phyloP scores from a whole-genome alignment of 2,329 filamentous ascomycete species.

The Penicillium sp. region DNA sequence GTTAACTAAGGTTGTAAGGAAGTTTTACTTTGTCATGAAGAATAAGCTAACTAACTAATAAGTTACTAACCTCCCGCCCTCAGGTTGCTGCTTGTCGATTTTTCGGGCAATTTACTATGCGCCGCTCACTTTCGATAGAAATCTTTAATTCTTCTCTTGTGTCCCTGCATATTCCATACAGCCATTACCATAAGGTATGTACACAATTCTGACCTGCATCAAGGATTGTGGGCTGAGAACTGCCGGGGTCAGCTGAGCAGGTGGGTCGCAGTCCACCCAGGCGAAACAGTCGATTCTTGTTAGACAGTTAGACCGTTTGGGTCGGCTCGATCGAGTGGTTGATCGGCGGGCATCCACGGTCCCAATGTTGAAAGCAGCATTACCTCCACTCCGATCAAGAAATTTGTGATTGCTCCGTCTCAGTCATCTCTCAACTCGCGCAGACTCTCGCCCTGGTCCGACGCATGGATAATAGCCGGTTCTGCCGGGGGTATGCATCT shows the following conservation, averaged over 20 bases:
- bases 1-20: too few species aligned
- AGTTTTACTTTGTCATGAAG: too few species aligned
- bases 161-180: too few species aligned
- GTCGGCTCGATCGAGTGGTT: conserved; percentile 16
- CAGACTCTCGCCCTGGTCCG: background rate
- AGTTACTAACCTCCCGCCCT: too few species aligned
- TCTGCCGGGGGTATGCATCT: background rate
- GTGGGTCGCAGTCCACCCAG: conserved; percentile 18
- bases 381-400: conserved; percentile 4
- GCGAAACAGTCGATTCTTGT: conserved; percentile 25
- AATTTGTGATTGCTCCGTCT: background rate
- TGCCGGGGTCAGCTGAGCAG: conserved; percentile 17
- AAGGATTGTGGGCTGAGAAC: background rate
- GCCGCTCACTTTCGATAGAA: too few species aligned
- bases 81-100: too few species aligned
- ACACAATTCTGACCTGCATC: background rate
- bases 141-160: too few species aligned
- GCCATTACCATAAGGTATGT: too few species aligned
- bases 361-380: conserved; percentile 4
- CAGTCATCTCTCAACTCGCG: too few species aligned
- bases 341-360: conserved; percentile 19
- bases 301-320: background rate
- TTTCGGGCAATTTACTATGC: too few species aligned
- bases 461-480: background rate
- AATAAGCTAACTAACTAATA: too few species aligned